Evolutionary conservation across 2,329 filamentous ascomycete species (phyloP), one percentile per base, ranked within the genome.

Genomic region (Neocucurbitaria cava): DNA sequence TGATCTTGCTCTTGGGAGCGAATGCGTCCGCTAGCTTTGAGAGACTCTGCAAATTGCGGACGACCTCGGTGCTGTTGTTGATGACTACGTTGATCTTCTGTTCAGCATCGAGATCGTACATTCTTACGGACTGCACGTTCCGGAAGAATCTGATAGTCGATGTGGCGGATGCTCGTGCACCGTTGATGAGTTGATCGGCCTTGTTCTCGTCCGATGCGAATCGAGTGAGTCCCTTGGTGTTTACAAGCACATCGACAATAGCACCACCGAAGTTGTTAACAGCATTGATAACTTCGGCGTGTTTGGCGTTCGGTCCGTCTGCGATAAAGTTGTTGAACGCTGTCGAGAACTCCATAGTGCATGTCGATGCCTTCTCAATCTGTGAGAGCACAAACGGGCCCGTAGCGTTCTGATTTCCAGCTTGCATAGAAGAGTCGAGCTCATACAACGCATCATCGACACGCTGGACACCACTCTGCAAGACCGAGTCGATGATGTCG

Each of bases 261-360:
- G 95, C 91, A 18, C 93, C 91, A 1, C 95, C 85, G 76, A 98
- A 97, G 47, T 92, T 86, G 70, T 92, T 95, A 66, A 96, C 90
- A 0, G 92, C 91, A 73, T 92, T 92, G 76, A 98, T 98, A 57
- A 99, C 89, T 55, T 96, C 93, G 1, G 90, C 86, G 70, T 97
- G 92, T 9, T 88, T 88, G 72, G 91, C 92, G 75, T 93, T 96
- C 5, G 94, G 93, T 0, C 95, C 95, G 72, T 99, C 95, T 7
- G 94, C 95, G 68, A 99, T 96, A 76, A 96, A 98, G 77, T 96
- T 96, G 81, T 97, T 99, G 83, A 98, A 99, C 0, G 95, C 89
- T 0, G 94, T 98, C 1, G 94, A 95, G 77, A 99, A 99, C 74
- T 99, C 95, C 77, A 96, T 98, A 11, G 95, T 92, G 62, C 88